These are phyloP conservation scores for Knufia fluminis DNA, from an alignment of 2,329 filamentous ascomycete genomes.

Conservation along the genomic window DNA sequence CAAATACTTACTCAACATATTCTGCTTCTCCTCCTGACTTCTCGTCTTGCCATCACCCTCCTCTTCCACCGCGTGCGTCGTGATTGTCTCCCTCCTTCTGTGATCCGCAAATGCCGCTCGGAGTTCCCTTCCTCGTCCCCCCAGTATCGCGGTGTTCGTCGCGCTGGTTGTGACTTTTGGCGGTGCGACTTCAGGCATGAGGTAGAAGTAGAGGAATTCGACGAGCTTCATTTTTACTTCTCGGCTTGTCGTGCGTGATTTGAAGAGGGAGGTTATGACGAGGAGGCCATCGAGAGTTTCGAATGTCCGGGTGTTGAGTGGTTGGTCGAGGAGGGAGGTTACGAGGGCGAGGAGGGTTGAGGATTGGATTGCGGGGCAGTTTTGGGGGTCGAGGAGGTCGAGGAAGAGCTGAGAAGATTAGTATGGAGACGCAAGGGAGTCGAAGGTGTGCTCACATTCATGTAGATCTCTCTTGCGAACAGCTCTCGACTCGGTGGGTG, in stretches of 20 bases:
- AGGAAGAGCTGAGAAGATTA: conserved; percentile 59
- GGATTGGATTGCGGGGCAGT: conserved; percentile 85
- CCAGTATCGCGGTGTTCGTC: conserved; percentile 33
- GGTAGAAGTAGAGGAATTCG: conserved; percentile 96
- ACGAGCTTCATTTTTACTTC: conserved; percentile 94
- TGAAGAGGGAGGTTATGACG: conserved; percentile 87
- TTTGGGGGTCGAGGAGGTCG: conserved; percentile 84
- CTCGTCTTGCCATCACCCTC: conserved; percentile 37
- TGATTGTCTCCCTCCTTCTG: conserved; percentile 25
- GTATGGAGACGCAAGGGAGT: background rate
- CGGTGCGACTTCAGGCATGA: conserved; percentile 71
- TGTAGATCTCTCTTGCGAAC: conserved; percentile 82
- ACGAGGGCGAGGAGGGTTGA: conserved; percentile 84
- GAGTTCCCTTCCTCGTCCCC: conserved; percentile 61
- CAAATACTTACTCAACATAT: conserved; percentile 64
- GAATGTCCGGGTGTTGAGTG: conserved; percentile 82
- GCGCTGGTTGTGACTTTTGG: conserved; percentile 21
- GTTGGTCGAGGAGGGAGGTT: conserved; percentile 75
- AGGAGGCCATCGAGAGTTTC: conserved; percentile 85
- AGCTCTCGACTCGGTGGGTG: conserved; percentile 83
- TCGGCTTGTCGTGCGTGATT: conserved; percentile 70
- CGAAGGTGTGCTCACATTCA: conserved; percentile 58
- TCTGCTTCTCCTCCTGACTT: conserved; percentile 73
- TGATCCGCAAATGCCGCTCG: conserved; percentile 43
- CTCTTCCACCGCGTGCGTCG: conserved; percentile 16